A percentile compares a stretch with the other conserved stretches of the same genome.
Evolutionary conservation across 352 stramenopile species (phyloP).

Genomic region (Pythium aquatile): DNA sequence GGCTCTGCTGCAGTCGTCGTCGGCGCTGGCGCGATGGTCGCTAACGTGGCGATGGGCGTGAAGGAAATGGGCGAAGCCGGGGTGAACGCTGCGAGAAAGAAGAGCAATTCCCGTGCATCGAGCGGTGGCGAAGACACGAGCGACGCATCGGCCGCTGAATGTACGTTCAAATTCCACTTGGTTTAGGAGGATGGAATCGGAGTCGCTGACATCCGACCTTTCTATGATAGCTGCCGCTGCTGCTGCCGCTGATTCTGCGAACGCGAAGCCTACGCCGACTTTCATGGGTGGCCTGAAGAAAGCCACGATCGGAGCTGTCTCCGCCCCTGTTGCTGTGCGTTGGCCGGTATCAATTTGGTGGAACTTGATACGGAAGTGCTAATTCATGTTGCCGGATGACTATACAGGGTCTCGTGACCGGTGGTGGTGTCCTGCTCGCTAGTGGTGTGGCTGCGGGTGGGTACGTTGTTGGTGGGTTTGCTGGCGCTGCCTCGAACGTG

Average conservation of each 20-base stretch:
- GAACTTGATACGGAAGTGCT: background rate
- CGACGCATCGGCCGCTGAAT: constrained; percentile 31
- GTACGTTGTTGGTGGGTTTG: constrained; percentile 81
- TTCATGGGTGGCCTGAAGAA: constrained; percentile 88
- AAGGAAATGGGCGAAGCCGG: constrained; percentile 88
- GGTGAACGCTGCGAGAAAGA: constrained; percentile 69
- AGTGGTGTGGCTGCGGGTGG: constrained; percentile 75
- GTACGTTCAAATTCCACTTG: constrained; percentile 1
- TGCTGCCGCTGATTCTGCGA: constrained; percentile 33
- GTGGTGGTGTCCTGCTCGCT: constrained; percentile 68
- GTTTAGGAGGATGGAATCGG: background rate
- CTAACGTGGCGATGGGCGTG: constrained; percentile 77
- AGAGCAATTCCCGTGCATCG: constrained; percentile 31
- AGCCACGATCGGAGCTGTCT: constrained; percentile 77
- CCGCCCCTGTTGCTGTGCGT: constrained; percentile 71
- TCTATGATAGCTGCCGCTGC: background rate
- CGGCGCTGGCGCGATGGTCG: constrained; percentile 76
- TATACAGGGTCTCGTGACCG: constrained; percentile 67
- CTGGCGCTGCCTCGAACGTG: constrained; percentile 78
- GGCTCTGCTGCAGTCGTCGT: constrained; percentile 75
- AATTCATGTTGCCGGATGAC: background rate
- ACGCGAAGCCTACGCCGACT: constrained; percentile 69
- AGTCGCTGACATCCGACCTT: background rate
- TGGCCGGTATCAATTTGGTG: background rate
- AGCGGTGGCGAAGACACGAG: constrained; percentile 29